Evolutionary conservation across 139 green algal genomes (phyloP).

Genomic region (Nannochloris sp.): DNA sequence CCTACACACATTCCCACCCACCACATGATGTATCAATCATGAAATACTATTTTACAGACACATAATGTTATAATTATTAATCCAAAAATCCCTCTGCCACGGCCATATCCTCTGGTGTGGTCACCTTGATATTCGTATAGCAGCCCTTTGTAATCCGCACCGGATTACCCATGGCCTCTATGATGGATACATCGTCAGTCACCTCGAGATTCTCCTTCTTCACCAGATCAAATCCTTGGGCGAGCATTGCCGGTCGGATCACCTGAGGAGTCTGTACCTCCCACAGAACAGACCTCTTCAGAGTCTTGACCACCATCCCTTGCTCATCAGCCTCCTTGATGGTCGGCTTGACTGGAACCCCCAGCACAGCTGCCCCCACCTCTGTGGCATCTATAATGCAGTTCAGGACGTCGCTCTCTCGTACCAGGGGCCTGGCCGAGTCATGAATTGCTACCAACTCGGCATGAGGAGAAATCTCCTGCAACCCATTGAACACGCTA

Average conservation of each 20-base stretch:
- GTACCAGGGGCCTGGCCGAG: constrained; percentile 83
- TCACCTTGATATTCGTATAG: constrained; percentile 98
- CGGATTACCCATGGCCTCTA: constrained; percentile 86
- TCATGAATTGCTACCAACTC: constrained; percentile 91
- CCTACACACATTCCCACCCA: too few relatives aligned
- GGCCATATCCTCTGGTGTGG: constrained; percentile 78
- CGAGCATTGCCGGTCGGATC: constrained; percentile 73
- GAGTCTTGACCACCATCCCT: constrained; percentile 72
- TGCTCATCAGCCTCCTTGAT: constrained; percentile 85
- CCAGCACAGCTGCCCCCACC: constrained; percentile 90
- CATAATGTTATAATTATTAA: constrained; percentile 7
- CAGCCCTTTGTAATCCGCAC: constrained; percentile 83
- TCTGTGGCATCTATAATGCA: constrained; percentile 40
- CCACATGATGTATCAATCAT: neutral
- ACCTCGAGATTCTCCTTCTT: constrained; percentile 70
- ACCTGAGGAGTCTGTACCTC: constrained; percentile 97
- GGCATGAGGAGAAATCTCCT: constrained; percentile 22
- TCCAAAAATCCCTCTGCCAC: constrained; percentile 73
- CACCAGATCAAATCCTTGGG: constrained; percentile 76
- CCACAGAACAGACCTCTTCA: constrained; percentile 82
- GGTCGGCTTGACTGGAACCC: constrained; percentile 89
- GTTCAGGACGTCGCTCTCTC: constrained; percentile 38
- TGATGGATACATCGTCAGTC: constrained; percentile 97
- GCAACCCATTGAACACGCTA: constrained; percentile 82
- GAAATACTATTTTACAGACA: neutral